These are phyloP conservation scores for Metschnikowia amazonensis DNA, from an alignment of 805 yeast genomes.

Conservation along the genomic window DNA sequence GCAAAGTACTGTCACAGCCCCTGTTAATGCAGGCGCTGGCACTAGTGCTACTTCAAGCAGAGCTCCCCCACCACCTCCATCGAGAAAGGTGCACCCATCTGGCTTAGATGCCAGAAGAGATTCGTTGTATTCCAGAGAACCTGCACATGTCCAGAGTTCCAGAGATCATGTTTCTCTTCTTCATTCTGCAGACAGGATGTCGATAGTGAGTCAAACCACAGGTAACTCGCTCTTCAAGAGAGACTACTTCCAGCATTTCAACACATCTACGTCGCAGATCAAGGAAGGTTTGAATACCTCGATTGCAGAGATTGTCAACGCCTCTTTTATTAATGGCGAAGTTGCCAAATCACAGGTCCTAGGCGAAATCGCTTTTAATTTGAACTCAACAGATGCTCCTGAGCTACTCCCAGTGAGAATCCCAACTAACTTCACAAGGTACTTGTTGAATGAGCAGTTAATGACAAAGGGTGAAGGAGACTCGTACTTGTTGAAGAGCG, in stretches of 20 bases:
- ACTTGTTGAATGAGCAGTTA: slow-evolving; percentile 39
- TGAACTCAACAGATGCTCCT: slow-evolving; percentile 32
- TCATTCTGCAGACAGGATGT: slow-evolving; percentile 13
- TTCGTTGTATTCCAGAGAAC: slow-evolving; percentile 23
- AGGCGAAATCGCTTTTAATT: slow-evolving; percentile 86
- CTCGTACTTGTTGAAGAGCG: slow-evolving; percentile 43
- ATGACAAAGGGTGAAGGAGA: slow-evolving; percentile 27
- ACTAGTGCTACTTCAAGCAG: not conserved
- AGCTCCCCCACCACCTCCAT: slow-evolving; percentile 55
- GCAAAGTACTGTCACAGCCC: not conserved
- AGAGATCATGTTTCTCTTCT: slow-evolving; percentile 14
- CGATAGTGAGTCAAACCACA: slow-evolving; percentile 36
- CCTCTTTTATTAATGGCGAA: slow-evolving; percentile 65
- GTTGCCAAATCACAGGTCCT: slow-evolving; percentile 57
- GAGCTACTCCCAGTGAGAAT: slow-evolving; percentile 35
- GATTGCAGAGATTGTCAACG: slow-evolving; percentile 81
- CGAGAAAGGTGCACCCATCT: slow-evolving; percentile 41
- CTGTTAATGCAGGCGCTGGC: not conserved
- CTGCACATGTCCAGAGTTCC: not conserved
- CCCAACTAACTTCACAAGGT: slow-evolving; percentile 48
- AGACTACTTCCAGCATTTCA: slow-evolving; percentile 40
- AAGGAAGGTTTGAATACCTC: slow-evolving; percentile 69
- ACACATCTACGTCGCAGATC: slow-evolving; percentile 11
- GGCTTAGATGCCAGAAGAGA: slow-evolving; percentile 9
- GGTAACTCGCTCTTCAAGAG: slow-evolving; percentile 45